Evolutionary conservation across 306 rosid species (phyloP).

Genomic region (Vigna trinervia): DNA sequence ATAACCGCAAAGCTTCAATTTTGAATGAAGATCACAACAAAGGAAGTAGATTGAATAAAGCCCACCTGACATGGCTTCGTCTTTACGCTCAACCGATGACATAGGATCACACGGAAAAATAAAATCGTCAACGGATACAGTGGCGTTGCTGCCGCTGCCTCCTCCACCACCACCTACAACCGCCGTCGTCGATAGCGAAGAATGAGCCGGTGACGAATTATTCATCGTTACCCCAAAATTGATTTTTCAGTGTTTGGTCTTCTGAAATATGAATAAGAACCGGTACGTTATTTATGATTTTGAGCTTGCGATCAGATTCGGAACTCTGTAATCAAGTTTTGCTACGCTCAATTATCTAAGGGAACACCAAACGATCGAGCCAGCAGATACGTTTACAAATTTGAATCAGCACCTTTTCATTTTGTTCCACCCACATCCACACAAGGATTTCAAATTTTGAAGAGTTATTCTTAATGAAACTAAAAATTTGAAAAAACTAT

Average conservation of each 20-base stretch:
- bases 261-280: constrained; percentile 1
- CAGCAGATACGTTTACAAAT: not conserved
- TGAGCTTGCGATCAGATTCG: not conserved
- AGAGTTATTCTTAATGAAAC: not conserved
- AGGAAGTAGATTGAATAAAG: constrained; percentile 7
- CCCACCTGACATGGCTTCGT: constrained; percentile 72
- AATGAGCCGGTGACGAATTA: constrained; percentile 82
- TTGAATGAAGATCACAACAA: constrained; percentile 9
- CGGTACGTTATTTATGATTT: not conserved
- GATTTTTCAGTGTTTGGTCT: not conserved
- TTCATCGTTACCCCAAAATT: constrained; percentile 53
- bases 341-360: not conserved
- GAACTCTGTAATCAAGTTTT: not conserved
- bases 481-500: not conserved
- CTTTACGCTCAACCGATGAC: constrained; percentile 75
- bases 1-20: constrained; percentile 8
- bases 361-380: not conserved
- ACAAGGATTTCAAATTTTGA: not conserved
- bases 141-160: constrained; percentile 53
- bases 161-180: constrained; percentile 68
- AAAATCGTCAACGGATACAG: constrained; percentile 69
- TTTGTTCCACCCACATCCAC: not conserved
- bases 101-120: constrained; percentile 66
- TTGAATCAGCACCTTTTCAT: not conserved
- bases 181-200: constrained; percentile 77